Conservation (phyloP, 306 rosid species). For the Trifolium dubium region DNA sequence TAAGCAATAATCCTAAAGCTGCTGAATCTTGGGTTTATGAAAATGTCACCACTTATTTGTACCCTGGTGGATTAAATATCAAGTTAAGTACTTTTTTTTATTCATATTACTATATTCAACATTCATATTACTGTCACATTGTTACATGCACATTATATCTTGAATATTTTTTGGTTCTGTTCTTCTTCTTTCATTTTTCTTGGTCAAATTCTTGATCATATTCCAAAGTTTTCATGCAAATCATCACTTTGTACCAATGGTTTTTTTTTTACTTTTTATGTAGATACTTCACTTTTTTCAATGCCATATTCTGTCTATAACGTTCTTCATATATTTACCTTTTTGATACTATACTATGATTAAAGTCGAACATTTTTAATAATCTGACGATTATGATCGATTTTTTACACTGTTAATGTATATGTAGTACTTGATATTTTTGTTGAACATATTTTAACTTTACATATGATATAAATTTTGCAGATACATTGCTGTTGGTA, state of each 20-base stretch:
- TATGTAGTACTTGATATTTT: too few species aligned
- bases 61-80: constrained; percentile 85
- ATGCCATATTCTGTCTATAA: constrained; percentile 1
- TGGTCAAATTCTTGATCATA: constrained; percentile 35
- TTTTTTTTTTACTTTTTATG: neutral
- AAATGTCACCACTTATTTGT: constrained; percentile 74
- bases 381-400: neutral
- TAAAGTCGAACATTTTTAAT: too few species aligned
- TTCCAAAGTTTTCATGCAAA: neutral
- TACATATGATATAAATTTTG: constrained; percentile 34
- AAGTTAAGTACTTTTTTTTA: constrained; percentile 61
- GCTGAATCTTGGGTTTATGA: constrained; percentile 91
- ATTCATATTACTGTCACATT: neutral
- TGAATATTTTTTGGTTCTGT: neutral
- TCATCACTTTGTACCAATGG: neutral
- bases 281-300: neutral
- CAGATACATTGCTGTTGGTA: constrained; percentile 95
- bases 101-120: neutral
- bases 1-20: constrained; percentile 61
- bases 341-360: too few species aligned
- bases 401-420: neutral
- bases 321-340: neutral
- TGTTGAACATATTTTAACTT: constrained; percentile 3
- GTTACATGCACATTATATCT: constrained; percentile 3
- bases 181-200: constrained; percentile 24